These are phyloP conservation scores for Microbotryum violaceum DNA, from an alignment of 1,284 basidiomycete genomes.

Conservation along the genomic window DNA sequence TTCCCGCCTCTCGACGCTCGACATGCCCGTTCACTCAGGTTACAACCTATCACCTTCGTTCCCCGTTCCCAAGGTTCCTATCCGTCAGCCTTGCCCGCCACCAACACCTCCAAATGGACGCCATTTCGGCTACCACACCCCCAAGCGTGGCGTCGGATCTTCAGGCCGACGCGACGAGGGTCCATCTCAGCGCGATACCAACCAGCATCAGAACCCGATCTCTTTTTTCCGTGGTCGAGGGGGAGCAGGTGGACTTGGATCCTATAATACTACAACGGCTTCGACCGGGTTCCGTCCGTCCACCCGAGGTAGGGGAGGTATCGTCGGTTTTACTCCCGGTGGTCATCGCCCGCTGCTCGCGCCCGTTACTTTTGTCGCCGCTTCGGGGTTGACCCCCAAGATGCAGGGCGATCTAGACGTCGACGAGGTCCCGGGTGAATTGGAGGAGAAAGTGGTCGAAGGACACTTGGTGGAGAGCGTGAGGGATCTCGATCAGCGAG, in stretches of 20 bases:
- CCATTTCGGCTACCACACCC: constrained; percentile 10
- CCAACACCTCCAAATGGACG: not conserved
- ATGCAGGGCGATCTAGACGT: constrained; percentile 11
- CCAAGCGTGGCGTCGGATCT: constrained; percentile 7
- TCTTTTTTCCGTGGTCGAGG: constrained; percentile 3
- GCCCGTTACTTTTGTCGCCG: constrained; percentile 27
- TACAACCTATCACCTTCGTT: constrained; percentile 7
- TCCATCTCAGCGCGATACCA: not conserved
- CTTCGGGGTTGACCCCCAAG: constrained; percentile 7
- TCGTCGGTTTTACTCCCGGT: not conserved
- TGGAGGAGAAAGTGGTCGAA: not conserved
- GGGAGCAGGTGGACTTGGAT: constrained; percentile 6
- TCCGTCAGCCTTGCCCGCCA: not conserved
- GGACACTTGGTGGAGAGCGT: not conserved
- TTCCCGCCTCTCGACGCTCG: too few relatives aligned
- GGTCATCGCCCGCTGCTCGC: constrained; percentile 23
- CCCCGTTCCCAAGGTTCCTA: not conserved
- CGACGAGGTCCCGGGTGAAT: not conserved
- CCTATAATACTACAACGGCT: not conserved
- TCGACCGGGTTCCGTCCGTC: not conserved
- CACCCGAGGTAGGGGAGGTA: constrained; percentile 2
- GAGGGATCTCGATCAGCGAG: not conserved
- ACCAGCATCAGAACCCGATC: not conserved
- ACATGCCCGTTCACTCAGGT: constrained; percentile 7
- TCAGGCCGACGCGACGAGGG: constrained; percentile 3